Conservation (phyloP, 2,329 filamentous ascomycete species). For the Penicillium thymicola region DNA sequence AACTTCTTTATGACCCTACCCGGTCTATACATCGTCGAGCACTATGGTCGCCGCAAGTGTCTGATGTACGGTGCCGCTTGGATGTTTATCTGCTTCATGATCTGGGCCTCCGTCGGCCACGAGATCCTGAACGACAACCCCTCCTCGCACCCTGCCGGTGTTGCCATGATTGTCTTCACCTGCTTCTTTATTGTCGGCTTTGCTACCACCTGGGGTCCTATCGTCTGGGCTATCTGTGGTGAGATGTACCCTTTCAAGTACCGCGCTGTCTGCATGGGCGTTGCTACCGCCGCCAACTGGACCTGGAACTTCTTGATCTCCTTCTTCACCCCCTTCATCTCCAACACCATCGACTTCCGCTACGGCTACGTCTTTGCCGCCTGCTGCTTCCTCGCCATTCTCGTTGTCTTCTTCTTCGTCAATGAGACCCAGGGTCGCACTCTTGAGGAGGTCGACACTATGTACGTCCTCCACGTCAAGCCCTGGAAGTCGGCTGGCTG, state of each 20-base stretch:
- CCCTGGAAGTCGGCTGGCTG: conserved; percentile 61
- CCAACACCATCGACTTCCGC: conserved; percentile 65
- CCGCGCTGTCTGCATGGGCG: conserved; percentile 72
- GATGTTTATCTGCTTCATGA: conserved; percentile 62
- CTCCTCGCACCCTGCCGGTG: conserved; percentile 52
- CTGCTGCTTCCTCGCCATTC: conserved; percentile 63
- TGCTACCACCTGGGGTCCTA: conserved; percentile 68
- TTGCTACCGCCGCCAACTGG: conserved; percentile 78
- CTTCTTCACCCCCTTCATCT: conserved; percentile 81
- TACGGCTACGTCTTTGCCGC: conserved; percentile 78
- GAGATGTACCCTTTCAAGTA: conserved; percentile 47
- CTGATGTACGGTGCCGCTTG: conserved; percentile 65
- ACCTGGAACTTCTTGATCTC: conserved; percentile 70
- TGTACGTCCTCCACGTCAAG: conserved; percentile 65
- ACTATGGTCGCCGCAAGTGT: conserved; percentile 65
- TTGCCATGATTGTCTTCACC: conserved; percentile 68
- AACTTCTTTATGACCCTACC: conserved; percentile 67
- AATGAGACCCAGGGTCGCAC: conserved; percentile 70
- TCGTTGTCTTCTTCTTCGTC: conserved; percentile 74
- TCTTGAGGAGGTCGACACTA: conserved; percentile 75
- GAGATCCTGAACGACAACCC: conserved; percentile 40
- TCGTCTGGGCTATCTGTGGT: conserved; percentile 45
- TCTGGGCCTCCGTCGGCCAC: conserved; percentile 60
- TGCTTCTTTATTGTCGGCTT: conserved; percentile 74
- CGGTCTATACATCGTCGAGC: conserved; percentile 68